Base-by-base conservation (phyloP, 768 basidiomycete genomes). In the Trametes villosa region DNA sequence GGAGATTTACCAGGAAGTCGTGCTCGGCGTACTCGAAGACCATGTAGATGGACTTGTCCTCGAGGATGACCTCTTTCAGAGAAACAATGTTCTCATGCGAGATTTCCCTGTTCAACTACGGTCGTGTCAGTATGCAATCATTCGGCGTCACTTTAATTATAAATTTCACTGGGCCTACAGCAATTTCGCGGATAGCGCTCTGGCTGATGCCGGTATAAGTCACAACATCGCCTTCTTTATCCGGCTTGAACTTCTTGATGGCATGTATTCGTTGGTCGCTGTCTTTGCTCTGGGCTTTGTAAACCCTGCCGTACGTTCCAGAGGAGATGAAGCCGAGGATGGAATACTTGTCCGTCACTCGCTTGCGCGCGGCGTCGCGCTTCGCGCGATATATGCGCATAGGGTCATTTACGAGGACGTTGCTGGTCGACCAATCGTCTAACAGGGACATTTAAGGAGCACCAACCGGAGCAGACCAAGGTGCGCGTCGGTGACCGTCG, bases 201-300 rank as follows among this genome's bases (percentile, higher is more conserved):
- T 99, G 97, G 72, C 93, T 96, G 67, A 99, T 94, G 2, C 96
- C 97, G 11, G 96, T 98, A 73, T 98, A 99, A 0, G 94, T 94
- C 52, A 90, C 78, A 1, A 95, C 87, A 70, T 98, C 97, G 22
- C 96, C 96, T 77, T 99, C 97, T 75, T 98, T 98, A 81, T 99
- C 97, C 0, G 96, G 97, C 71, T 99, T 99, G 81, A 98, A 98
- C 75, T 98, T 99, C 81, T 99, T 99, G 78, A 99, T 98, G 7
- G 97, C 97, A 67, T 95, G 90, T 48, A 96, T 82, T 63, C 77
- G 80, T 2, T 81, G 85, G 41, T 88, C 86, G 3, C 85, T 81
- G 13, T 87, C 89, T 46, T 84, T 78, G 69, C 89, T 90, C 70
- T 87, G 84, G 0, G 96, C 97, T 73, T 98, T 98, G 85, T 98